Conservation (phyloP, 768 basidiomycete species). For the Mycena galopus region DNA sequence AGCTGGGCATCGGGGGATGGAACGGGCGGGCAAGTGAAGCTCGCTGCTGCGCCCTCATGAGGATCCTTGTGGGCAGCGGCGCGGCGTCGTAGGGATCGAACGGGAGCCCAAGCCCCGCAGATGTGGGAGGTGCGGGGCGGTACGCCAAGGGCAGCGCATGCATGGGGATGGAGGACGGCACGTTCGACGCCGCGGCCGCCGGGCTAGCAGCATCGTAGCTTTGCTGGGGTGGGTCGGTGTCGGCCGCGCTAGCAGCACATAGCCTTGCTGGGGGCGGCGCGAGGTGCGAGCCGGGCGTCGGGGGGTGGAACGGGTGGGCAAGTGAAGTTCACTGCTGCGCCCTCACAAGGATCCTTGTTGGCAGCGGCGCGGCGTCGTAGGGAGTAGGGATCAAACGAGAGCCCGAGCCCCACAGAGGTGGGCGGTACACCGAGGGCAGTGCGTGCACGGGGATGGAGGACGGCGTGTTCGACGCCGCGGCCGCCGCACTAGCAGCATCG, state of each 20-base stretch:
- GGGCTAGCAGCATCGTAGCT: conserved; percentile 17
- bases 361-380: conserved; percentile 77
- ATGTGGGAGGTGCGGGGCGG: conserved; percentile 41
- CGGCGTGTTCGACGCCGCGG: conserved; percentile 42
- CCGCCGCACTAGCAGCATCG: neutral
- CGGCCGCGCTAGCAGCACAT: no score
- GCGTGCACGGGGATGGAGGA: conserved; percentile 49
- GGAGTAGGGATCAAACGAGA: conserved; percentile 87
- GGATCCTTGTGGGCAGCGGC: conserved; percentile 72
- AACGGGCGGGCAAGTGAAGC: no score
- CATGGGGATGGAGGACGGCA: conserved; percentile 49
- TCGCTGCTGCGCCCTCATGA: no score
- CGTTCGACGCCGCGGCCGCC: conserved; percentile 38
- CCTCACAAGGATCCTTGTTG: conserved; percentile 75
- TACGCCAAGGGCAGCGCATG: no score
- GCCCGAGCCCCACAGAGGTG: conserved; percentile 63
- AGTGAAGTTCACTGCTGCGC: no score
- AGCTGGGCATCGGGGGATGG: no score
- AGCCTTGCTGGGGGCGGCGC: no score
- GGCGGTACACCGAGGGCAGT: no score
- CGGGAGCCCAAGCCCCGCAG: conserved; percentile 69
- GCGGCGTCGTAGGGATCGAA: conserved; percentile 86
- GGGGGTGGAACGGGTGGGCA: no score
- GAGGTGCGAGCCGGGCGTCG: no score
- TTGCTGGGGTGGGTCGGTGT: no score